Evolutionary conservation across 202 grass and related monocot genomes (phyloP).

Genomic region (Setaria viridis): DNA sequence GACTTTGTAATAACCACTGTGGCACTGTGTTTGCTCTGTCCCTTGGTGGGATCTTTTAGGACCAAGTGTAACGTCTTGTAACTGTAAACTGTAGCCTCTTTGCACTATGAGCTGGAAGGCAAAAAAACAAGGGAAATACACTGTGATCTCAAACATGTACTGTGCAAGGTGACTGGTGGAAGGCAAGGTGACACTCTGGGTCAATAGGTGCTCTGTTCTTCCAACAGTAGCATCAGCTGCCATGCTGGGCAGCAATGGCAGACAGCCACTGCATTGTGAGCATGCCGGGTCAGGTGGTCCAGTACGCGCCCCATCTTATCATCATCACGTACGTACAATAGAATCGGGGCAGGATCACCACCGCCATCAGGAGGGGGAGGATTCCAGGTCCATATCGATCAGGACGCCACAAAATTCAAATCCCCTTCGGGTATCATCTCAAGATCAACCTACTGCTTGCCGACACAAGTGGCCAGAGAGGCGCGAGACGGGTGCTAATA

Average conservation of each 20-base stretch:
- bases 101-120: neutral
- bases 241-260: neutral
- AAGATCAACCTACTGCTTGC: neutral
- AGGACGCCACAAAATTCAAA: neutral
- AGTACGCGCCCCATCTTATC: neutral
- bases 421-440: neutral
- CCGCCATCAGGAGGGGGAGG: neutral
- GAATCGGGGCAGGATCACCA: neutral
- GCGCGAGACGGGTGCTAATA: no score
- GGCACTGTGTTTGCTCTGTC: neutral
- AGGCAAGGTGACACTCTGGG: neutral
- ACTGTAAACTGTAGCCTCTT: neutral
- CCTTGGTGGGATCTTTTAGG: neutral
- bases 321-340: neutral
- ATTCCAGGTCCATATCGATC: neutral
- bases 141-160: neutral
- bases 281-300: neutral
- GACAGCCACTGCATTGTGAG: neutral
- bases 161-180: neutral
- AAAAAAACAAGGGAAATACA: neutral
- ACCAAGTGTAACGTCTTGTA: neutral
- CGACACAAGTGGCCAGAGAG: neutral
- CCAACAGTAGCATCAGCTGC: neutral
- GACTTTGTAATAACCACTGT: conserved; percentile 10
- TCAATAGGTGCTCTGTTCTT: neutral